Conservation (phyloP, 768 basidiomycete genomes). For the Russula vinacea region DNA sequence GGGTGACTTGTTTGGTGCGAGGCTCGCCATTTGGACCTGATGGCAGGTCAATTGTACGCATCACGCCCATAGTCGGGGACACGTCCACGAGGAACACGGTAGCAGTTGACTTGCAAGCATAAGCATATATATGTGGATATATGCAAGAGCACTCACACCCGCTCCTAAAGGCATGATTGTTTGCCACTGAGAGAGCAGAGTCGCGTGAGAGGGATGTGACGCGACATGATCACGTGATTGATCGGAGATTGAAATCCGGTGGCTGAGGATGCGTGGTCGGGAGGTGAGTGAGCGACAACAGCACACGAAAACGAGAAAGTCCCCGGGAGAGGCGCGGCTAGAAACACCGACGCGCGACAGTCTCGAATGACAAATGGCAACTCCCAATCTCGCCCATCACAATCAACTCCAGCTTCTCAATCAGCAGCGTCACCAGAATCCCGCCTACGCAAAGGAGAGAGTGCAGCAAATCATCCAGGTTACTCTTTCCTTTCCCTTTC, state of each 20-base stretch:
- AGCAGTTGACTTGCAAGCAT: conserved; percentile 61
- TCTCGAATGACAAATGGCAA: conserved; percentile 32
- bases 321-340: conserved; percentile 31
- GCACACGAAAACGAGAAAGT: conserved; percentile 24
- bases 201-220: neutral
- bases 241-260: conserved; percentile 16
- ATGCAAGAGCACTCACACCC: conserved; percentile 51
- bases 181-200: neutral
- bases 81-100: conserved; percentile 89
- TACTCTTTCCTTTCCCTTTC: conserved; percentile 6
- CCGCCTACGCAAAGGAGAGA: conserved; percentile 29
- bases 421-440: conserved; percentile 26
- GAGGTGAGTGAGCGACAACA: neutral
- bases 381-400: conserved; percentile 33
- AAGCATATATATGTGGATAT: conserved; percentile 28
- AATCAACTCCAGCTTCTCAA: conserved; percentile 29
- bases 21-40: conserved; percentile 51
- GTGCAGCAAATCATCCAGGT: conserved; percentile 35
- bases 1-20: conserved; percentile 58
- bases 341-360: conserved; percentile 35
- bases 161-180: conserved; percentile 70
- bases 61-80: conserved; percentile 78
- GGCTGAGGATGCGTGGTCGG: conserved; percentile 15
- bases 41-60: conserved; percentile 54
- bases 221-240: conserved; percentile 13